phyloP scores from a whole-genome alignment of 768 basidiomycete genomes.

The Mycena maculata region DNA sequence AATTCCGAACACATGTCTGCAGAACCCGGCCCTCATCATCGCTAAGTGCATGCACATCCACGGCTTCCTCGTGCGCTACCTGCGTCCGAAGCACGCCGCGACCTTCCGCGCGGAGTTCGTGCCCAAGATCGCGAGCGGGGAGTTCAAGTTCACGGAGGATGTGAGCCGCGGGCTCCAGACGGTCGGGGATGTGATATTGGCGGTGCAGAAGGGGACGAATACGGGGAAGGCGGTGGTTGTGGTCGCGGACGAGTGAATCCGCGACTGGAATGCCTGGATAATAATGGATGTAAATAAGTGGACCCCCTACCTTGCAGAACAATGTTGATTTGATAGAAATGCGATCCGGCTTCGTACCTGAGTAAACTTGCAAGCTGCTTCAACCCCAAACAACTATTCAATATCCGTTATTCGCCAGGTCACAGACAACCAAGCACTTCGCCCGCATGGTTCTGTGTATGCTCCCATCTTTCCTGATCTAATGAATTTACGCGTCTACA shows the following conservation, averaged over 20 bases:
- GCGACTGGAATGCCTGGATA: background rate
- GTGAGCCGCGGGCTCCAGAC: slow-evolving; percentile 56
- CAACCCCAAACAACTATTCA: no score
- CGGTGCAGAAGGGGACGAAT: slow-evolving; percentile 44
- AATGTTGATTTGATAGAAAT: no score
- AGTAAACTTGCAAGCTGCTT: no score
- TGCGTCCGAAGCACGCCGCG: slow-evolving; percentile 7
- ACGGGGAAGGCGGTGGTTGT: slow-evolving; percentile 37
- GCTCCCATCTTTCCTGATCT: no score
- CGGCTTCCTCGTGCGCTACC: background rate
- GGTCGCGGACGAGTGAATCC: slow-evolving; percentile 30
- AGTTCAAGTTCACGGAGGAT: slow-evolving; percentile 62
- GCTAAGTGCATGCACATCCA: slow-evolving; percentile 1
- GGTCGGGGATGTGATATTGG: slow-evolving; percentile 48
- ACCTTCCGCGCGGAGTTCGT: slow-evolving; percentile 57
- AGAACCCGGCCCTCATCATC: slow-evolving; percentile 12
- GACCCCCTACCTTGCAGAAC: no score
- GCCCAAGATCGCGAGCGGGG: slow-evolving; percentile 54
- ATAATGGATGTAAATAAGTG: no score
- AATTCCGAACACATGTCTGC: background rate
- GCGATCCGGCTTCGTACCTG: no score
- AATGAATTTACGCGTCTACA: no score
- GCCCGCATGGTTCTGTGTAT: no score
- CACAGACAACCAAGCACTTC: no score
- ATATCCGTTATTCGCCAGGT: no score